These are phyloP conservation scores for Alnus glutinosa DNA, from an alignment of 306 rosid genomes.

Conservation along the genomic window DNA sequence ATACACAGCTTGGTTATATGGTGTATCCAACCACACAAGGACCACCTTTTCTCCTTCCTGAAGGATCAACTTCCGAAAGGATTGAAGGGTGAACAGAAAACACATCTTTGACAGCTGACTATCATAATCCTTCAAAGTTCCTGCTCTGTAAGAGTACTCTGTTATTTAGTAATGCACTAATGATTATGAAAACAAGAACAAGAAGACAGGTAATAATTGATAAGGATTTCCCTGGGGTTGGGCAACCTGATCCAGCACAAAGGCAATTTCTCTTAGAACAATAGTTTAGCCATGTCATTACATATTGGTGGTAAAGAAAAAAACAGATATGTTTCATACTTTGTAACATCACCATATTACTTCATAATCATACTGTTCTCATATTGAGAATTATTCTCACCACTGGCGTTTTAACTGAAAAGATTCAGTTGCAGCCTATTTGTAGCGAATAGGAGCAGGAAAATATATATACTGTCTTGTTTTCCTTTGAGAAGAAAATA, in stretches of 20 bases:
- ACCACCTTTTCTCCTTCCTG: conserved; percentile 99
- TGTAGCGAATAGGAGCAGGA: not conserved
- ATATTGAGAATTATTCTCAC: not conserved
- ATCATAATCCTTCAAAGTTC: conserved; percentile 60
- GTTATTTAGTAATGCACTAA: conserved; percentile 16
- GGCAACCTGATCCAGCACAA: not conserved
- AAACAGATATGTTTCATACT: not conserved
- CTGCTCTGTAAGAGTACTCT: conserved; percentile 49
- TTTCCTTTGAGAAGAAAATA: not conserved
- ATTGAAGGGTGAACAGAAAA: conserved; percentile 74
- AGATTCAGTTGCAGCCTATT: not conserved
- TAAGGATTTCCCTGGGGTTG: too few species aligned
- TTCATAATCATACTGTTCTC: not conserved
- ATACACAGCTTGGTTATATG: conserved; percentile 90
- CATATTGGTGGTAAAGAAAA: not conserved
- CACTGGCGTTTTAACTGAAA: not conserved
- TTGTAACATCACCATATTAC: not conserved
- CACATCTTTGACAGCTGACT: conserved; percentile 84
- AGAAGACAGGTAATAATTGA: not conserved
- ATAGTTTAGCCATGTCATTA: not conserved
- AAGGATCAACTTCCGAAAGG: conserved; percentile 82
- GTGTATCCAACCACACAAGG: conserved; percentile 91
- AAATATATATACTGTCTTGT: not conserved
- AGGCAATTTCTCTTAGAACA: not conserved
- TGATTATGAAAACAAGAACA: conserved; percentile 7